These are phyloP conservation scores for Geotrichum cucujoidarum DNA, from an alignment of 1,139 yeast species.

Conservation along the genomic window DNA sequence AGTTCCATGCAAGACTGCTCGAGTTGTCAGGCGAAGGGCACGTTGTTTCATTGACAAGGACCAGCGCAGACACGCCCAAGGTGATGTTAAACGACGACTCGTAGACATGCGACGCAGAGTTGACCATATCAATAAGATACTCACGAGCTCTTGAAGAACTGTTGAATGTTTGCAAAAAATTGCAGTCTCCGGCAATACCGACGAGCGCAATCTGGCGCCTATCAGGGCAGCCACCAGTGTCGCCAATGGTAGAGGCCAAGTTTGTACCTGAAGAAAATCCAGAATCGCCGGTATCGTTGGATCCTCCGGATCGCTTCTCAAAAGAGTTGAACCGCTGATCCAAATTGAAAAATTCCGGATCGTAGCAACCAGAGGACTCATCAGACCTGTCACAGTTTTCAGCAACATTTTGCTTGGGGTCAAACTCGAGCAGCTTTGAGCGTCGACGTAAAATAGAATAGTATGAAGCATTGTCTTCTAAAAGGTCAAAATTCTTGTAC, in stretches of 20 bases:
- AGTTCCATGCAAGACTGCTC: constrained; percentile 33
- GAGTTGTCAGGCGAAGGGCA: constrained; percentile 26
- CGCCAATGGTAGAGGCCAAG: constrained; percentile 33
- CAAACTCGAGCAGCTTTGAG: not conserved
- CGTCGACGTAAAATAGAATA: constrained; percentile 1
- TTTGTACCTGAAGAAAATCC: constrained; percentile 34
- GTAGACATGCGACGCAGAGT: constrained; percentile 38
- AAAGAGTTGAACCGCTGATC: constrained; percentile 2
- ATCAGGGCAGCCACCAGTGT: constrained; percentile 37
- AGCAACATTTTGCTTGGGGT: not conserved
- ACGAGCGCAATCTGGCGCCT: constrained; percentile 36
- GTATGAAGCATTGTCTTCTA: constrained; percentile 13
- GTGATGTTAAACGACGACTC: constrained; percentile 39
- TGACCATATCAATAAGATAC: constrained; percentile 35
- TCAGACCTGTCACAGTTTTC: constrained; percentile 4
- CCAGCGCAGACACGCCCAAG: constrained; percentile 32
- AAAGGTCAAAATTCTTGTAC: constrained; percentile 15
- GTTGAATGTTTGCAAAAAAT: constrained; percentile 33
- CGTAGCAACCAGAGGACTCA: constrained; percentile 13
- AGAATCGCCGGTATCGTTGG: constrained; percentile 29
- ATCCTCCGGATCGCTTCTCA: constrained; percentile 18
- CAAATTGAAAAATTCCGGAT: constrained; percentile 10
- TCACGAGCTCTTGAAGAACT: constrained; percentile 32
- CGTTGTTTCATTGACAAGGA: constrained; percentile 25
- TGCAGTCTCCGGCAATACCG: constrained; percentile 42